phyloP scores from a whole-genome alignment of 163 green algal genomes.

The Scenedesmus sp. region DNA sequence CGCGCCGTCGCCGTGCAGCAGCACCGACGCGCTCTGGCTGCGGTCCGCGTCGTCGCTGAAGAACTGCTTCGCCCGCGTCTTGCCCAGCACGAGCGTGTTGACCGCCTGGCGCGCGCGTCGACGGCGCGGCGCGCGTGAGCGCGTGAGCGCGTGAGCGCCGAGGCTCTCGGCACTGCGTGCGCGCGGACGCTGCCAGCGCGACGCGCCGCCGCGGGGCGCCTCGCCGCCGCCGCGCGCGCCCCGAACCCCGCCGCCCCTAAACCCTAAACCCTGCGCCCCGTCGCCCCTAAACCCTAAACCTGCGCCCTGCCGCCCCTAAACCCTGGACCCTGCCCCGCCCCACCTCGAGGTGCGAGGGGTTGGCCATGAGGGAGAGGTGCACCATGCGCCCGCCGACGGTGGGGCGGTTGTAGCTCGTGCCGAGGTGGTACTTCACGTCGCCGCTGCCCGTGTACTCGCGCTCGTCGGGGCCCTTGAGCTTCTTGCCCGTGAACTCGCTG shows the following conservation, averaged over 20 bases:
- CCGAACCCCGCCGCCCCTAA: too few relatives aligned
- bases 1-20: constrained; percentile 97
- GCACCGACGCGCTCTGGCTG: constrained; percentile 80
- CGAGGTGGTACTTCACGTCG: constrained; percentile 99
- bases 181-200: too few relatives aligned
- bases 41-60: constrained; percentile 61
- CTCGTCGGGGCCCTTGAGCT: constrained; percentile 26
- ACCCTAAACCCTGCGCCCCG: too few relatives aligned
- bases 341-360: constrained; percentile 90
- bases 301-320: too few relatives aligned
- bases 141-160: too few relatives aligned
- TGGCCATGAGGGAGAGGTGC: constrained; percentile 96
- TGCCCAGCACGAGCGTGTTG: constrained; percentile 95
- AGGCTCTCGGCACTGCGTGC: too few relatives aligned
- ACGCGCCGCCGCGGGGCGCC: too few relatives aligned
- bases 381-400: constrained; percentile 90
- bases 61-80: constrained; percentile 92
- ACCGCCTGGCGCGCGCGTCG: constrained; percentile 72
- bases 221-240: too few relatives aligned
- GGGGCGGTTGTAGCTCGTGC: constrained; percentile 95
- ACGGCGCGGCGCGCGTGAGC: too few relatives aligned
- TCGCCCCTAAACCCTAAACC: too few relatives aligned
- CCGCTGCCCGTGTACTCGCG: constrained; percentile 65
- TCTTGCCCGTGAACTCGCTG: constrained; percentile 89
- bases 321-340: too few relatives aligned